Evolutionary conservation across 805 yeast species (phyloP), one percentile per base, ranked within the genome.

Genomic region (Teunomyces gatunensis): DNA sequence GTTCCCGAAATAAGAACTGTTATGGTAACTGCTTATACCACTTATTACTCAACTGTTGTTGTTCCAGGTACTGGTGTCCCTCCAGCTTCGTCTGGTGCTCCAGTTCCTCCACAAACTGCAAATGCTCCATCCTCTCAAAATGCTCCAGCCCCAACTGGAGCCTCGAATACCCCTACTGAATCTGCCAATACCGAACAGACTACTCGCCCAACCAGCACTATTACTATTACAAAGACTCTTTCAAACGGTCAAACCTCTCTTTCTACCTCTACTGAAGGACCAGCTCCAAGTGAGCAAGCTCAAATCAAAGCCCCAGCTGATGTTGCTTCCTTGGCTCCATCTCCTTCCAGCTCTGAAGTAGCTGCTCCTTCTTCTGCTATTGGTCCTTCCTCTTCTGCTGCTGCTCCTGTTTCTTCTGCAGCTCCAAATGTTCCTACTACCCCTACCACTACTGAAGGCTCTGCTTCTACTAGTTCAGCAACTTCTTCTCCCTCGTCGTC

Each of bases 1-100:
- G 67, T 57, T 39, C 71, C 71, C 15, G 67, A 52, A 29, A 41
- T 62, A 30, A 54, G 59, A 9, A 54, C 60, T 17, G 64, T 61
- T 21, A 52, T 45, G 23, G 59, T 61, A 6, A 66, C 69, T 32
- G 44, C 55, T 25, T 56, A 50, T 40, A 58, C 61, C 42, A 58
- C 64, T 20, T 50, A 52, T 35, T 42, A 28, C 18, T 33, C 48
- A 29, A 44, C 51, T 29, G 64, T 62, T 11, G 18, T 54, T 21
- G 54, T 49, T 5, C 53, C 47, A 17, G 44, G 44, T 9, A 23
- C 51, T 13, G 61, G 57, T n/a, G 50, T 44, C 28, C 47, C 53
- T 27, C 49, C 53, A 23, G 45, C 52, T 4, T 20, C 46, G 15
- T n/a, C 44, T 12, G 21, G 18, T 10, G 4, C 58, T 12, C 29